These are phyloP conservation scores for Tetraselmis chui DNA, from an alignment of 139 green algal genomes.

Conservation along the genomic window DNA sequence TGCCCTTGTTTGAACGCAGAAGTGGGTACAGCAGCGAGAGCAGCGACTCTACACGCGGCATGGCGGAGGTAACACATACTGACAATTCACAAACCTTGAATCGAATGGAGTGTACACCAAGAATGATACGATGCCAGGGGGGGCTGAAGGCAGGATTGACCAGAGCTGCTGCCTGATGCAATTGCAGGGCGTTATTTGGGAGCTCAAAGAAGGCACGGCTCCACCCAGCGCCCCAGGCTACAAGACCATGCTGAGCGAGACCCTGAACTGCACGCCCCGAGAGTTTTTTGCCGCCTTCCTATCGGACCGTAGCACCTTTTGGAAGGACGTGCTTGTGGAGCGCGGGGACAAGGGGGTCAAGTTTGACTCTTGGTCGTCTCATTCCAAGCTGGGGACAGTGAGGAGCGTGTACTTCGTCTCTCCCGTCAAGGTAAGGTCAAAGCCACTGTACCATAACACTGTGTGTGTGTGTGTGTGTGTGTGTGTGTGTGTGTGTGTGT, in stretches of 20 bases:
- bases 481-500: no score
- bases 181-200: neutral
- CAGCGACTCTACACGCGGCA: no score
- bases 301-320: constrained; percentile 2
- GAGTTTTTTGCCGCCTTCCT: constrained; percentile 7
- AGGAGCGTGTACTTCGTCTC: neutral
- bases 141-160: no score
- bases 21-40: no score
- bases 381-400: neutral
- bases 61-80: no score
- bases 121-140: no score
- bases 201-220: neutral
- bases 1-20: no score
- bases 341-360: neutral
- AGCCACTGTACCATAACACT: neutral
- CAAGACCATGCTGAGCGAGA: neutral
- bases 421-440: neutral
- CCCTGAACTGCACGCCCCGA: neutral
- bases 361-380: neutral
- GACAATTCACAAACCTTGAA: no score
- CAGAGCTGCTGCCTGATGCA: no score
- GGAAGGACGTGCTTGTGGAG: neutral
- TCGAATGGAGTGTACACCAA: no score
- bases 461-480: no score
- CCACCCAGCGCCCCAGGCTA: neutral